Base-by-base conservation (phyloP, 2,329 filamentous ascomycete species). In the Epichloe glyceriae region DNA sequence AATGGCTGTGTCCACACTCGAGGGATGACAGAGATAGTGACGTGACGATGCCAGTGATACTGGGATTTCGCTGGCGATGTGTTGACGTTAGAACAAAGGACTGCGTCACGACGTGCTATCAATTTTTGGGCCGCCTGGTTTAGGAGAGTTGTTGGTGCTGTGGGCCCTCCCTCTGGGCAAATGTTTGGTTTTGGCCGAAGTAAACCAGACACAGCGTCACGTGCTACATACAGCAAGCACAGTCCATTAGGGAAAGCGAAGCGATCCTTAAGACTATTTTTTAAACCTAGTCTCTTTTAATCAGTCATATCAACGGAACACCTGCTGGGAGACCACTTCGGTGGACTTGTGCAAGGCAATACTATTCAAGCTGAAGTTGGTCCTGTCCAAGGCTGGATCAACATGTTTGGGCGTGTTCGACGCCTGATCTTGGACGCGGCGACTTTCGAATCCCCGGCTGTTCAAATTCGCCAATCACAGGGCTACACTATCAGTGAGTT, bases 341-440 rank as follows among this genome's bases (percentile, higher is more conserved):
- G 80, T 41, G 78, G 73, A 12, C 70, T 69, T 1, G 68, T 74
- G 3, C 72, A 71, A 2, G 80, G 81, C 47, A 70, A 75, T 5
- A 57, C 58, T n/a, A 50, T 57, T 41, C 49, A 75, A 2, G 70
- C 72, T 0, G 66, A 69, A 1, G 67, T 70, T 7, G 54, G 51
- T 3, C 59, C 60, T 14, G 56, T 58, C 6, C 55, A 71, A 17
- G 81, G 81, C 43, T 84, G 80, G 80, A 67, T 73, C 37, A 65
- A 72, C 34, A 59, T 69, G 46, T 62, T 72, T 37, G 73, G 72
- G 11, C 78, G 76, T 41, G 60, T 73, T 15, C 73, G 77, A 15
- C 74, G 81, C 81, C 81, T 2, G 80, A 85, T 53, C 66, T 80
- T 4, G 80, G 81, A 1, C 73, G 80, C 7, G 80, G 80, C 15